Evolutionary conservation across 805 yeast species (phyloP), one percentile per base, ranked within the genome.

Genomic region (Candida yuanshanica): DNA sequence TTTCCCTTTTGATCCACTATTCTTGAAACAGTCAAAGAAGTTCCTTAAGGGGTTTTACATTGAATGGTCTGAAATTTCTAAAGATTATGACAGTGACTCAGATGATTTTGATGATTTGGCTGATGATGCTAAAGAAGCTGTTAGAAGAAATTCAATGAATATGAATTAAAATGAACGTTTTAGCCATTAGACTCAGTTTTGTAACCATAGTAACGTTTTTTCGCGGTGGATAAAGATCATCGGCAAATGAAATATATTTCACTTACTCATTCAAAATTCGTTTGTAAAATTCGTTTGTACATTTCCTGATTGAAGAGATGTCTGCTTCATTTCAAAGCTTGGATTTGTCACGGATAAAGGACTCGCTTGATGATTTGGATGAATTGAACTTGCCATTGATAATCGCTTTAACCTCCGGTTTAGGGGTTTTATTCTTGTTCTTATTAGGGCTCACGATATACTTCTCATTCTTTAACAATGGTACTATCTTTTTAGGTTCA

Each of bases 1-100:
- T 59, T 91, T 91, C 63, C 99, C 99, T 11, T 91, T 86, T 59
- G 98, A 91, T 66, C 99, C 99, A 1, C 63, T 93, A 46, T 77
- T 84, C 38, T 71, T 91, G 47, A 83, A 81, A 35, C 63, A 63
- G 10, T 75, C 86, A 36, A 77, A 80, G 52, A 60, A 64, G 31
- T 59, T 77, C 25, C 64, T 93, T 42, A 66, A 71, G 24, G 69
- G 64, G 6, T 70, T 72, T 44, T 84, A 80, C 55, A 78, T 90
- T 21, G 93, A 89, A 53, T 91, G 98, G 98, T 73, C 72, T 27
- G 89, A 79, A 33, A 85, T 80, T 25, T 82, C 82, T 32, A 84
- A 75, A 8, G 83, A 77, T 20, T 63, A 67, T 34, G 74, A 68
- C 26, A 66, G 69, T 42, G 69, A 64, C 42, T 62, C 64, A 7